Conservation (phyloP, 768 basidiomycete species). For the Mycena olivaceomarginata region DNA sequence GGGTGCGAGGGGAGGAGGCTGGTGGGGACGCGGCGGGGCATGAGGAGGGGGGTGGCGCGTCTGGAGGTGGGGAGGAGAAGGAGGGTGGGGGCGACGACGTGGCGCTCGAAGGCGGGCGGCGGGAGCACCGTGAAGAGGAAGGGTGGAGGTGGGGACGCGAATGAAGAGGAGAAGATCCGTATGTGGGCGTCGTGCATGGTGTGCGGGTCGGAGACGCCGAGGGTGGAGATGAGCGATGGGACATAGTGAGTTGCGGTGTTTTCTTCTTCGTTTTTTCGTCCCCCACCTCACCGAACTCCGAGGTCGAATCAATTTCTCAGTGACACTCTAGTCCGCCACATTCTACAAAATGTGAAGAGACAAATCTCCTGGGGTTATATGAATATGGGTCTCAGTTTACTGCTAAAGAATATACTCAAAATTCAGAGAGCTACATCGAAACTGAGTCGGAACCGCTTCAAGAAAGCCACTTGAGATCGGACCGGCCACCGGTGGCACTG, state of each 20-base stretch:
- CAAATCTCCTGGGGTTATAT: too few species aligned
- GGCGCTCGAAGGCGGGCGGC: not conserved
- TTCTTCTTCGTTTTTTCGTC: too few species aligned
- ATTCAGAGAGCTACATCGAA: too few species aligned
- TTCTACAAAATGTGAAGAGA: too few species aligned
- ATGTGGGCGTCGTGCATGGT: slow-evolving; percentile 72
- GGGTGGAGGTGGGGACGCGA: not conserved
- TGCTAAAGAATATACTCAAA: too few species aligned
- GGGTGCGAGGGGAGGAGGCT: not conserved
- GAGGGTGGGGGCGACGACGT: not conserved
- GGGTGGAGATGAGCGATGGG: slow-evolving; percentile 65
- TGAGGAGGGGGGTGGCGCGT: not conserved
- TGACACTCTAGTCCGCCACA: too few species aligned
- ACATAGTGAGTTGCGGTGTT: slow-evolving; percentile 65
- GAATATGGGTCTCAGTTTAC: too few species aligned
- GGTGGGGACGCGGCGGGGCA: not conserved
- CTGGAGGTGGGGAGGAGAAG: slow-evolving; percentile 41
- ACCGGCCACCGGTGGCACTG: too few species aligned
- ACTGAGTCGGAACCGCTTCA: too few species aligned
- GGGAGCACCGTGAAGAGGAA: not conserved
- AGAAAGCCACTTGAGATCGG: too few species aligned
- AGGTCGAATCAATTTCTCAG: too few species aligned
- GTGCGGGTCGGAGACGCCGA: slow-evolving; percentile 62
- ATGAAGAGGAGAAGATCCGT: slow-evolving; percentile 47
- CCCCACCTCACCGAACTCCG: too few species aligned